Evolutionary conservation across 257 asterid genomes (phyloP).

Genomic region (Apocynum venetum): DNA sequence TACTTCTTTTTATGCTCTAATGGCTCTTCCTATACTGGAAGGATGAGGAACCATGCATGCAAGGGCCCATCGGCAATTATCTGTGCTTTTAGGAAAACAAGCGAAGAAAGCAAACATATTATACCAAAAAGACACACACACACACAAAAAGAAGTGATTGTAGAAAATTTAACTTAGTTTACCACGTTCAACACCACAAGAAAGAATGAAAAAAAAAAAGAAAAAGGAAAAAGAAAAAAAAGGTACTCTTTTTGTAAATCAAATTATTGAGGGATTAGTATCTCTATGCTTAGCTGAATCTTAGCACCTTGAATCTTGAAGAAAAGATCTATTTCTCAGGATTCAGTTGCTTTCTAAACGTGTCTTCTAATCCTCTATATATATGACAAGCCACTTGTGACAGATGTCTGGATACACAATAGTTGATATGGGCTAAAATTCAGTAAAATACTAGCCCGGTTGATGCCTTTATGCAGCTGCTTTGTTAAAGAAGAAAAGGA

Average conservation of each 20-base stretch:
- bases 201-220: constrained; percentile 1
- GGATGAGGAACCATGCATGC: constrained; percentile 28
- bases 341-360: neutral
- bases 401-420: neutral
- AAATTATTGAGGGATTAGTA: neutral
- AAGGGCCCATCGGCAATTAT: constrained; percentile 26
- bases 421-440: neutral
- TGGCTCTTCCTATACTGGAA: constrained; percentile 45
- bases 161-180: neutral
- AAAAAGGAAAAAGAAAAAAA: neutral
- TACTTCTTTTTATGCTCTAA: neutral
- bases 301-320: neutral
- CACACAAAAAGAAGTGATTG: constrained; percentile 1
- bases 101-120: constrained; percentile 9
- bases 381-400: neutral
- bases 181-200: neutral
- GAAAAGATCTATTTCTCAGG: neutral
- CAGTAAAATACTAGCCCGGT: constrained; percentile 1
- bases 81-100: constrained; percentile 27
- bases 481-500: constrained; percentile 15
- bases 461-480: constrained; percentile 8
- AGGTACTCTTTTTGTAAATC: neutral
- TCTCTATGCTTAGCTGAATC: neutral
- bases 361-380: neutral
- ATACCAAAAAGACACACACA: neutral